A percentile compares a stretch with the other conserved stretches of the same genome.
Evolutionary conservation across 345 rosid genomes (phyloP).

Genomic region (Arabidopsis thaliana): TAIR10.1 NC_003070.9:27419001-27419500

Average conservation of each 20-base stretch:
- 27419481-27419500: constrained; percentile 23
- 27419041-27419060: background rate
- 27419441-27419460: background rate
- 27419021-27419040: background rate
- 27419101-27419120: background rate
- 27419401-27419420: constrained; percentile 19
- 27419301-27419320: constrained; percentile 5
- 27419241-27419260: background rate
- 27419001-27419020: background rate
- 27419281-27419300: background rate
- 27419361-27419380: constrained; percentile 31
- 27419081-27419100: background rate
- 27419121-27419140: background rate
- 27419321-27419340: constrained; percentile 7
- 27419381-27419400: constrained; percentile 4
- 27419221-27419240: constrained; percentile 24
- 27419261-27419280: constrained; percentile 34
- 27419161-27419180: background rate
- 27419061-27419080: background rate
- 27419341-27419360: background rate
- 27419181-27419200: background rate
- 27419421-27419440: constrained; percentile 1
- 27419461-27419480: background rate
- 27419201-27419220: constrained; percentile 14
- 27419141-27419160: constrained; percentile 21